Evolutionary conservation across 768 basidiomycete species (phyloP), one percentile per base, ranked within the genome.

Genomic region (Kwoniella botswanensis): DNA sequence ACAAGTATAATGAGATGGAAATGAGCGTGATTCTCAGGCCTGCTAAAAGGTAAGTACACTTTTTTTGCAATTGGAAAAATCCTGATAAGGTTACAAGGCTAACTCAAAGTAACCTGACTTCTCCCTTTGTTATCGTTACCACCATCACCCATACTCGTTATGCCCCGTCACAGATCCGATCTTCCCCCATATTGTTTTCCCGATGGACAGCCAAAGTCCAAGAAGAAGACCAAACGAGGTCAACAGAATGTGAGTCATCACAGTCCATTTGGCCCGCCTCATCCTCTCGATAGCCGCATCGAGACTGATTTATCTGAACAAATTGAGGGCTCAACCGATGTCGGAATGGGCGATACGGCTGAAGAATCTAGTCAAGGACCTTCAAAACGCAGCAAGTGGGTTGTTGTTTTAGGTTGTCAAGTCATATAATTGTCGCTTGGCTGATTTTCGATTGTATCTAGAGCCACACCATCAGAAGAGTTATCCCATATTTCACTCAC

Each of bases 21-120:
- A 99, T 99, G 97, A 94, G 94, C 22, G 92, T 99, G 71, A 88
- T 93, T 60, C 91, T 99, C 35, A 90, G 93, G 60, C 91, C 98
- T 82, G 93, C 98, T 80, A 97, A 90, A 87, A 90, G 90, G 95
- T 94, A 68, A 52, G 87, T 76, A 1, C 7, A 6, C 11, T 5
- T 24, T 24, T 44, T 12, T 3, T 22, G 42, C 26, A 24, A 29
- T 29, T 4, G 29, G 29, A 29, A 9, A 35, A 9, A 35, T 35
- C 35, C 6, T 35, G 35, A 35, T 35, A 6, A 35, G 35, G 35
- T 35, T 35, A 35, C 35, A 1, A 35, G 6, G 35, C 35, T 35
- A 35, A 35, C 5, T 35, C 35, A 35, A 7, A 7, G 26, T 35
- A 6, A 35, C 35, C 35, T 43, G 13, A 12, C 26, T 60, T 10